These are phyloP conservation scores for Barnettozyma californica DNA, from an alignment of 805 yeast genomes.

Conservation along the genomic window DNA sequence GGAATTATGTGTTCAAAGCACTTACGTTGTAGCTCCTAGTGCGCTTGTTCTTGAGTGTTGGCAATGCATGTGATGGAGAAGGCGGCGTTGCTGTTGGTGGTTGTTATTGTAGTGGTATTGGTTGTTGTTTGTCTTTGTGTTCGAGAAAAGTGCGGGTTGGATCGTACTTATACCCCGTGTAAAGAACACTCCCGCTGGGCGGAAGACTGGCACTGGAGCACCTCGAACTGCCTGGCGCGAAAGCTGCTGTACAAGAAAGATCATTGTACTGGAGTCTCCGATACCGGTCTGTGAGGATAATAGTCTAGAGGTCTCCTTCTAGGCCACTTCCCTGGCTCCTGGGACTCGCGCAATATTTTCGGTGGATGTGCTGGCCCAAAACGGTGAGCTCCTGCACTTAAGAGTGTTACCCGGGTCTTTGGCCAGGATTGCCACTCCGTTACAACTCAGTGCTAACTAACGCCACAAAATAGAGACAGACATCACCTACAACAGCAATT, in stretches of 20 bases:
- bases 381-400: background rate
- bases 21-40: conserved; percentile 5
- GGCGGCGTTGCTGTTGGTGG: background rate
- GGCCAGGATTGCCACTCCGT: background rate
- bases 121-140: background rate
- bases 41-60: conserved; percentile 7
- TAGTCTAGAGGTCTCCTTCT: too few relatives aligned
- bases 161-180: background rate
- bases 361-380: background rate
- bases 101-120: background rate
- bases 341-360: too few relatives aligned
- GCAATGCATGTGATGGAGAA: conserved; percentile 1
- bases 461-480: background rate
- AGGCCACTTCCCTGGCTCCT: too few relatives aligned
- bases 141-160: background rate
- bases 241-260: background rate
- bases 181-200: background rate
- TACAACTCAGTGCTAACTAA: too few relatives aligned
- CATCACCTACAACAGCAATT: background rate
- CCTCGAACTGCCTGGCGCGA: background rate
- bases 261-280: background rate
- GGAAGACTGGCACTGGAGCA: background rate
- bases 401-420: background rate
- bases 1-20: background rate
- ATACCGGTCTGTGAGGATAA: background rate